Evolutionary conservation across 2,329 filamentous ascomycete genomes (phyloP), one percentile per base, ranked within the genome.

Genomic region (Simplicillium aogashimaense): DNA sequence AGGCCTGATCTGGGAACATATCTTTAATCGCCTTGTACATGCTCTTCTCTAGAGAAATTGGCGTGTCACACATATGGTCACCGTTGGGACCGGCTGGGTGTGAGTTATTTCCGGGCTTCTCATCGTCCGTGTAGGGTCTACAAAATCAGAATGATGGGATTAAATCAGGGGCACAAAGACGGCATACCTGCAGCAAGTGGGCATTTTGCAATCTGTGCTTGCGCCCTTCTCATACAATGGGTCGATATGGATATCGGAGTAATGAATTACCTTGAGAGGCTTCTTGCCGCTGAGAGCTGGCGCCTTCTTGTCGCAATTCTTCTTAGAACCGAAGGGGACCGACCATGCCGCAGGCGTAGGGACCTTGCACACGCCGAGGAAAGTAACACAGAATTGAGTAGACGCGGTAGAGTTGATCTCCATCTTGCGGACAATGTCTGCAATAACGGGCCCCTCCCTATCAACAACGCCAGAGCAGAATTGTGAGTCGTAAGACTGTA

Each of bases 171-270:
- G 6, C 1, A 7, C 10, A 17, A 7, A 9, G 10, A 18, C 7
- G 5, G 33, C 55, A 52, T 43, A 65, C 51, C 75, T 66, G 55
- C 76, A 80, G 55, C 76, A 80, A 37, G 78, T 74, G 2, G 72
- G 71, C 51, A 76, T 75, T 14, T 65, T 64, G 54, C 76, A 80
- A 44, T 75, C 63, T 15, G 68, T 64, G 49, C 64, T 76, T 4
- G 70, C 61, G 0, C 75, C 76, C 3, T 63, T 55, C 20, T 65
- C 64, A 51, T 80, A 80, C 12, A 65, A 59, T 7, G 66, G 67
- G 46, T 80, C 75, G 38, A 79, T 59, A 43, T 79, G 76, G 34
- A 76, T 74, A 46, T 80, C 76, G n/a, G 70, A 76, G 52, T 73
- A 72, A 49, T 80, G 76, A 16, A 78, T 70, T 3, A 80, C 61